A percentile compares a stretch with the other conserved stretches of the same genome.
phyloP scores from a whole-genome alignment of 2,329 filamentous ascomycete species.

The Lasiodiplodia theobromae region DNA sequence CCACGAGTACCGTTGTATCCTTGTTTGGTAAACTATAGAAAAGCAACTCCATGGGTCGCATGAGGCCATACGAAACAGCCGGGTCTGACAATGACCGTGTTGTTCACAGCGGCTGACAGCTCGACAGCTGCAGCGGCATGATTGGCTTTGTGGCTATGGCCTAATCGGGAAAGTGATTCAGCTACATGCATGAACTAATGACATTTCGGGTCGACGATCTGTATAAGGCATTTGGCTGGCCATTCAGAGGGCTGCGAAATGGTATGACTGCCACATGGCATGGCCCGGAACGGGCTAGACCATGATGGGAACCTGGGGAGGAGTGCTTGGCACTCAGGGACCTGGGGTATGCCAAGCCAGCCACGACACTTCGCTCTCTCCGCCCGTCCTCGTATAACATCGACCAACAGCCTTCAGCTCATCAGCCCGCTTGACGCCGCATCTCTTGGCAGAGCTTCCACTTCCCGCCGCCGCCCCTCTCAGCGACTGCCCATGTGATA shows the following conservation, averaged over 20 bases:
- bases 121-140: background rate
- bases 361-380: slow-evolving; percentile 1
- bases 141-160: background rate
- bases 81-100: background rate
- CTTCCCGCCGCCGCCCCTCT: background rate
- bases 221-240: slow-evolving; percentile 1
- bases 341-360: slow-evolving; percentile 11
- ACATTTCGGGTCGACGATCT: background rate
- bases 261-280: background rate
- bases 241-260: background rate
- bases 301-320: background rate
- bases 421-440: slow-evolving; percentile 1
- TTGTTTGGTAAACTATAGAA: background rate
- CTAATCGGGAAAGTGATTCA: background rate
- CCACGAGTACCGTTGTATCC: background rate
- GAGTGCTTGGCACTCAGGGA: slow-evolving; percentile 5
- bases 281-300: background rate
- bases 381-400: slow-evolving; percentile 2
- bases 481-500: slow-evolving; percentile 10
- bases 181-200: background rate
- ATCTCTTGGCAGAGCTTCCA: background rate
- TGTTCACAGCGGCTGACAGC: background rate
- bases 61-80: background rate
- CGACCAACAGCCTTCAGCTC: slow-evolving; percentile 8
- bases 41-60: background rate